Percentiles rank a stretch among this genome's conserved stretches.
These are phyloP conservation scores for Sporisorium graminicola DNA, from an alignment of 1,284 basidiomycete genomes.

Conservation along the genomic window DNA sequence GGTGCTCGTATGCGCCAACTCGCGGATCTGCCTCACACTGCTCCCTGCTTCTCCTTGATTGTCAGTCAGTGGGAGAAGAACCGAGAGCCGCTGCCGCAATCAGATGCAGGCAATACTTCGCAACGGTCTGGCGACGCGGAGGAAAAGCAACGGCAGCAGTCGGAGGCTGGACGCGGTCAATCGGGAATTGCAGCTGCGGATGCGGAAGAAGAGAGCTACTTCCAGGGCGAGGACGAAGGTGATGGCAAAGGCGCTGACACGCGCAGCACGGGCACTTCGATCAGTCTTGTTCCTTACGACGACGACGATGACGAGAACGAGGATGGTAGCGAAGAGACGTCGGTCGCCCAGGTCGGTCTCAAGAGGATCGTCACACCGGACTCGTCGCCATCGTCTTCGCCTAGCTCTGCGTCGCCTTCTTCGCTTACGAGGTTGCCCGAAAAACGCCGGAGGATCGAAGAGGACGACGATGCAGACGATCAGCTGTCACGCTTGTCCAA, in stretches of 20 bases:
- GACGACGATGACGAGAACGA: conserved; percentile 76
- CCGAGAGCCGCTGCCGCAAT: conserved; percentile 73
- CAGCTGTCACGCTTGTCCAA: conserved; percentile 46
- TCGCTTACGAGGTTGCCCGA: conserved; percentile 74
- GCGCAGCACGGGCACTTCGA: conserved; percentile 73
- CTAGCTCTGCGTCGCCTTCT: not conserved
- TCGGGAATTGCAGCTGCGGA: conserved; percentile 74
- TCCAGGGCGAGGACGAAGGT: conserved; percentile 84
- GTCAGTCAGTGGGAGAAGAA: conserved; percentile 90
- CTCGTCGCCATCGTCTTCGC: conserved; percentile 66
- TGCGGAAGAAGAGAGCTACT: conserved; percentile 85
- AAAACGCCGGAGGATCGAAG: conserved; percentile 69
- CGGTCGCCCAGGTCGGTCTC: conserved; percentile 13
- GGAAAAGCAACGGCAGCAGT: conserved; percentile 31
- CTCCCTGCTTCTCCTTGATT: conserved; percentile 79
- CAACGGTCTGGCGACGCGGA: conserved; percentile 15
- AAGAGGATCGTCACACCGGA: not conserved
- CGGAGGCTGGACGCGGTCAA: conserved; percentile 50
- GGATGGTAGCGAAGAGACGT: not conserved
- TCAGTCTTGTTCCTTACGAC: conserved; percentile 79
- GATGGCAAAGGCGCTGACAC: conserved; percentile 71
- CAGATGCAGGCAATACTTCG: conserved; percentile 12
- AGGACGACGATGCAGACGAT: conserved; percentile 49
- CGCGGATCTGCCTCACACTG: conserved; percentile 76
- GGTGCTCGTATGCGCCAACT: conserved; percentile 78